Base-by-base conservation (phyloP, 1,284 basidiomycete species). In the Trametes hirsuta region DNA sequence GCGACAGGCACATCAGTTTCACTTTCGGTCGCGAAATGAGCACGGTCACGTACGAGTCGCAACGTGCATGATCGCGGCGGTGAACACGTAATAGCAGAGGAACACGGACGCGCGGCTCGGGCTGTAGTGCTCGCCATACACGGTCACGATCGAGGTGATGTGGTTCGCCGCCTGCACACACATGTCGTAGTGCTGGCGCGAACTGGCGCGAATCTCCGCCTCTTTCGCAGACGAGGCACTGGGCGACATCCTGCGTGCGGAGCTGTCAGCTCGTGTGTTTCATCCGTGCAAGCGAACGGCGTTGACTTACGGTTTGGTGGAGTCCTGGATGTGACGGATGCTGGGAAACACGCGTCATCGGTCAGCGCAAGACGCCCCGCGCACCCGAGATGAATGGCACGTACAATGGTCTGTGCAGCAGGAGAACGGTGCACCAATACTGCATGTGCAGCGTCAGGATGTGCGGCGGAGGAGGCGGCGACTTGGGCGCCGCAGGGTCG, bases 331-430 rank as follows among this genome's bases (percentile, higher is more conserved):
- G 41, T 68, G 65, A 4, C 65, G 66, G 45, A 69, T 69, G 59
- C 68, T 68, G 42, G 6, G 15, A 44, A 40, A 30, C 6, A 44
- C n/a, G n/a, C 15, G 12, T 39, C 10, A 2, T 12, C 15, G 12
- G 53, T 57, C 30, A 47, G 58, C 6, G 25, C 22, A 18, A 3
- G 6, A 30, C 25, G 15, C 39, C 41, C 15, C 37, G 3, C 18
- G 30, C n/a, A 24, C 6, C 10, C 24, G 41, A 6, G 10, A 41
- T 37, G 58, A 57, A 6, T 39, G 54, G 59, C 41, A 78, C 90
- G 77, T 70, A 92, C 90, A 92, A 94, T 4, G 93, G 92, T 15
- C 93, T 83, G 73, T 94, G 90, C 35, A 95, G 75, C 34, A 95
- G 74, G 35, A 95, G 75, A 18, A 91, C 84, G 2, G 90, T 84